phyloP scores from a whole-genome alignment of 2,329 filamentous ascomycete genomes.

The Scedosporium minutisporum region DNA sequence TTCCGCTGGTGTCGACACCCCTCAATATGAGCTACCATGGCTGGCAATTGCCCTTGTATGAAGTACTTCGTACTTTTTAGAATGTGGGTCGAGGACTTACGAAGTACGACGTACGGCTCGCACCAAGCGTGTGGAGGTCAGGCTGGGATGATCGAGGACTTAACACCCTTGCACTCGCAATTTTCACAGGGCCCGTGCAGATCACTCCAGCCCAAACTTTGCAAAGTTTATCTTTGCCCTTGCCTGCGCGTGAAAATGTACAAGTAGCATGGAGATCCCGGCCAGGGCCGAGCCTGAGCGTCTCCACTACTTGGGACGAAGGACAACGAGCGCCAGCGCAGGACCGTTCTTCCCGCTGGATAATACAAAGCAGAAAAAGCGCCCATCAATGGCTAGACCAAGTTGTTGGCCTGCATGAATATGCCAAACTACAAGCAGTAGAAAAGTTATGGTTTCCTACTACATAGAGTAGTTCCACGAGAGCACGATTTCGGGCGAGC shows the following conservation, averaged over 20 bases:
- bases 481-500: too few relatives aligned
- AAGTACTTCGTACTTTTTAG: too few relatives aligned
- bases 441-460: too few relatives aligned
- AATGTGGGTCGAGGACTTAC: too few relatives aligned
- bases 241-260: background rate
- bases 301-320: background rate
- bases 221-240: background rate
- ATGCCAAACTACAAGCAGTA: too few relatives aligned
- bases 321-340: background rate
- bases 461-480: too few relatives aligned
- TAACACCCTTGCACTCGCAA: background rate
- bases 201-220: background rate
- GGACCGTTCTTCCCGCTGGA: background rate
- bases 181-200: background rate
- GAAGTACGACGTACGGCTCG: too few relatives aligned
- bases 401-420: too few relatives aligned
- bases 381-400: too few relatives aligned
- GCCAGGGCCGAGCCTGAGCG: background rate
- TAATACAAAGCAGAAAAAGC: background rate
- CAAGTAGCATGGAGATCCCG: background rate
- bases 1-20: background rate
- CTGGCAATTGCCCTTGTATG: too few relatives aligned
- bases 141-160: too few relatives aligned
- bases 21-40: background rate
- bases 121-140: too few relatives aligned